These are phyloP conservation scores for Aegilops tauschii DNA, from an alignment of 176 grass and related monocot species.

Conservation along the genomic window DNA sequence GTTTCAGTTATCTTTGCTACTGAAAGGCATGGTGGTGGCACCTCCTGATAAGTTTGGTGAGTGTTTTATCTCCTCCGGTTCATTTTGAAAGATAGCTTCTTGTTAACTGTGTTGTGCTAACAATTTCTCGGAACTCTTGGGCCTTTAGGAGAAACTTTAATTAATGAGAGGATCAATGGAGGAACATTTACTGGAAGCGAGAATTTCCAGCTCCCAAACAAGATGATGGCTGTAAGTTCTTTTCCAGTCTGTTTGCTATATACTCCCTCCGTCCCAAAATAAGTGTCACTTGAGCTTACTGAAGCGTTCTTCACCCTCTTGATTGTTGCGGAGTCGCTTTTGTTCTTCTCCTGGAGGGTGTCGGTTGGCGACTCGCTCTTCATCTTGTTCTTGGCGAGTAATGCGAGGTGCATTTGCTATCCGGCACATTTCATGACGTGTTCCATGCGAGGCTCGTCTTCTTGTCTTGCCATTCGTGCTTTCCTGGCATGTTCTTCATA, in stretches of 20 bases:
- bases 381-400: no score
- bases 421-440: no score
- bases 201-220: slow-evolving; percentile 80
- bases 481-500: no score
- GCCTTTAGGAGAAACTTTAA: slow-evolving; percentile 72
- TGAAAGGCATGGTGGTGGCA: slow-evolving; percentile 96
- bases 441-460: no score
- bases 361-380: no score
- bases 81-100: slow-evolving; percentile 20
- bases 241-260: neutral
- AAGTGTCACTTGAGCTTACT: no score
- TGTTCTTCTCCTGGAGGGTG: no score
- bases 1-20: slow-evolving; percentile 89
- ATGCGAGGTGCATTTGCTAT: no score
- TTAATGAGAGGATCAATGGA: slow-evolving; percentile 77
- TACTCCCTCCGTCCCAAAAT: no score
- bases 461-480: no score
- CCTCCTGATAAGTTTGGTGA: slow-evolving; percentile 97
- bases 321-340: no score
- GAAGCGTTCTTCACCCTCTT: no score
- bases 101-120: slow-evolving; percentile 19
- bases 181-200: slow-evolving; percentile 90
- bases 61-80: slow-evolving; percentile 30
- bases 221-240: slow-evolving; percentile 89
- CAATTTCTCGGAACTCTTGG: slow-evolving; percentile 28